Base-by-base conservation (phyloP, 805 yeast genomes). In the Starmerella potacharoeniae region DNA sequence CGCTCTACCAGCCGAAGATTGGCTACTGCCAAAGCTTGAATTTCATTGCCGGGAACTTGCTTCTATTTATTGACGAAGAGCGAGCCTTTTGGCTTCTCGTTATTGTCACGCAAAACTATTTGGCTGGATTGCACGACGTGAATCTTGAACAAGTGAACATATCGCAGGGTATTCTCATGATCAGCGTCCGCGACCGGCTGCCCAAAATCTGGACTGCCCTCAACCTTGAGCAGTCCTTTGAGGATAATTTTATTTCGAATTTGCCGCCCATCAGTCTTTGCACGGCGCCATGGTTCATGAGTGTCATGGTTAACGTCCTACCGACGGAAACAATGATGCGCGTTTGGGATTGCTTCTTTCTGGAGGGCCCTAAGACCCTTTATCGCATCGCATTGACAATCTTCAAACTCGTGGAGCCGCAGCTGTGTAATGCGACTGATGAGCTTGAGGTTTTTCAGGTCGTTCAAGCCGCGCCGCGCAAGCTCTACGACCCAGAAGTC, bases 201-300 rank as follows among this genome's bases (percentile, higher is more conserved):
- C 97, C 97, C 0, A 79, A 77, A 49, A 77, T 87, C 41, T 91
- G 97, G 96, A 69, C 71, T 6, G 73, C 73, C 49, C 69, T 80
- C 11, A 71, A 73, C 17, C 68, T 75, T 42, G 78, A 72, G 36
- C 71, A 70, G 17, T 54, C 76, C 69, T 49, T 73, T 66, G 64
- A 68, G 61, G 64, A 69, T 68, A 63, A 71, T 52, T 71, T 86
- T 57, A 74, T 91, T 35, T 75, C 80, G 14, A 83, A 84, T 61
- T 71, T 90, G 45, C 97, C 98, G 1, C 95, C 97, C 1, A 78
- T 93, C 4, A 86, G 96, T 1, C 75, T 93, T 47, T 93, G 95
- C 61, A 93, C 97, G 0, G 91, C 96, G 0, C 82, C 95, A 53
- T 93, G 98, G 98, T 93, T 93, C 66, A 91, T 93, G 97, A 86